A percentile compares a stretch with the other conserved stretches of the same genome.
Conservation (phyloP, 1,284 basidiomycete genomes). For the Gomphus bonarii region DNA sequence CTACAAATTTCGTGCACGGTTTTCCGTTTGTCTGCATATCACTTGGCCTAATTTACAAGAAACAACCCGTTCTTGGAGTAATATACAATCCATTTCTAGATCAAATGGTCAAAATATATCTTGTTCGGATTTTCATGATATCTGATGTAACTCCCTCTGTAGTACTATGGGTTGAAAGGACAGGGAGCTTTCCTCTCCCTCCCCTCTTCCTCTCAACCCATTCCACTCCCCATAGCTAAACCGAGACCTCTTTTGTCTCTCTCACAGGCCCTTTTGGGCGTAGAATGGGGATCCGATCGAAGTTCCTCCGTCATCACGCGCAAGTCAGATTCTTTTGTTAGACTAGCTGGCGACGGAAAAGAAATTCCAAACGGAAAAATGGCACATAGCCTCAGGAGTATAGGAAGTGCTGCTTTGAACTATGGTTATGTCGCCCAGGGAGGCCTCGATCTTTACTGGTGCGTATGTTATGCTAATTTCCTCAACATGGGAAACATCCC, state of each 20-base stretch:
- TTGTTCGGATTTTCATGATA: not conserved
- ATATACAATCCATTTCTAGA: conserved; percentile 91
- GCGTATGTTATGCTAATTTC: conserved; percentile 15
- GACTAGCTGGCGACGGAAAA: conserved; percentile 66
- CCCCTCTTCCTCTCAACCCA: conserved; percentile 61
- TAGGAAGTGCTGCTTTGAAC: conserved; percentile 84
- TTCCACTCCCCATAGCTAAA: conserved; percentile 60
- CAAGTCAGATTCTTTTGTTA: conserved; percentile 66
- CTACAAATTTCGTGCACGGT: conserved; percentile 90
- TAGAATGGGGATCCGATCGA: conserved; percentile 92
- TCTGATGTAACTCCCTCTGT: conserved; percentile 1
- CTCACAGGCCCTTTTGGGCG: conserved; percentile 73
- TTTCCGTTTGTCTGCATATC: conserved; percentile 90
- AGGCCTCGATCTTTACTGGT: conserved; percentile 78
- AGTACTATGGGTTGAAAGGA: conserved; percentile 76
- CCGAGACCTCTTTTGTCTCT: conserved; percentile 67
- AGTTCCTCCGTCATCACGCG: conserved; percentile 42
- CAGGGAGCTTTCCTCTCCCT: conserved; percentile 70
- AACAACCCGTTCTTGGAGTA: conserved; percentile 77
- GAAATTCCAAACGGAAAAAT: conserved; percentile 64
- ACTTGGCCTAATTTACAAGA: conserved; percentile 79
- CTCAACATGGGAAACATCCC: not conserved
- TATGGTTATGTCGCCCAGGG: conserved; percentile 79
- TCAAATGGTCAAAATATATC: conserved; percentile 41
- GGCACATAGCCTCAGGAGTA: conserved; percentile 76